phyloP scores from a whole-genome alignment of 2,329 filamentous ascomycete species.

The Trichoderma gracile region DNA sequence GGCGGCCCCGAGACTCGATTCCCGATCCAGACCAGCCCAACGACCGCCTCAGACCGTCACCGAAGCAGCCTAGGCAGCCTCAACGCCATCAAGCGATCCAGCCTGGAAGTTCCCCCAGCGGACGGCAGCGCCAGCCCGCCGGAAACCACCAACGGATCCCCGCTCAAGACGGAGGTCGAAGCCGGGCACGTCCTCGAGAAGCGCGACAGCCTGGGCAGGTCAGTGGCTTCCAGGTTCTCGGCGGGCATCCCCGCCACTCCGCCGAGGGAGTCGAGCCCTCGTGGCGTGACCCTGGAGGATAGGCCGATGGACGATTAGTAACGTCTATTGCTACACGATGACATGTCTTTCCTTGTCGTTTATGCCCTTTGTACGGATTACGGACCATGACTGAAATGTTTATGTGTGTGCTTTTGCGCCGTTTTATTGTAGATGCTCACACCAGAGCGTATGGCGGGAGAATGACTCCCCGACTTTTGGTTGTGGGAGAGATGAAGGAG shows the following conservation, averaged over 20 bases:
- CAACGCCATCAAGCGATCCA: constrained; percentile 59
- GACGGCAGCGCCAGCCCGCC: constrained; percentile 45
- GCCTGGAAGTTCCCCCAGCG: constrained; percentile 77
- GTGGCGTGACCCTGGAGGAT: constrained; percentile 55
- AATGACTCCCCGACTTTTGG: no score
- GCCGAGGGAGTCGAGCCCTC: constrained; percentile 37
- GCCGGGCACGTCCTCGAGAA: constrained; percentile 49
- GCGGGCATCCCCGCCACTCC: constrained; percentile 44
- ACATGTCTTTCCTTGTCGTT: constrained; percentile 16
- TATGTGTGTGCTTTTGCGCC: constrained; percentile 13
- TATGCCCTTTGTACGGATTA: constrained; percentile 24
- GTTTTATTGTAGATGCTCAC: constrained; percentile 10
- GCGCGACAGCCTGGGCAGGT: constrained; percentile 63
- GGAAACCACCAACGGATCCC: constrained; percentile 47
- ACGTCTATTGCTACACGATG: constrained; percentile 6
- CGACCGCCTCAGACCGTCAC: constrained; percentile 55
- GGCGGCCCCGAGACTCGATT: constrained; percentile 76
- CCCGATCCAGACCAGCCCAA: constrained; percentile 73
- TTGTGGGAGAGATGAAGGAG: neutral
- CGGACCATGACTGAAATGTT: constrained; percentile 25
- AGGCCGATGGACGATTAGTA: constrained; percentile 54
- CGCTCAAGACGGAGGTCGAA: constrained; percentile 29
- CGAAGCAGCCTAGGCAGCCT: constrained; percentile 54
- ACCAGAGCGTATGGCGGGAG: constrained; percentile 12
- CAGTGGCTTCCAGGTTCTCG: constrained; percentile 46